These are phyloP conservation scores for Straminergon stramineum DNA, from an alignment of 225 moss, liverwort and hornwort genomes.

Conservation along the genomic window DNA sequence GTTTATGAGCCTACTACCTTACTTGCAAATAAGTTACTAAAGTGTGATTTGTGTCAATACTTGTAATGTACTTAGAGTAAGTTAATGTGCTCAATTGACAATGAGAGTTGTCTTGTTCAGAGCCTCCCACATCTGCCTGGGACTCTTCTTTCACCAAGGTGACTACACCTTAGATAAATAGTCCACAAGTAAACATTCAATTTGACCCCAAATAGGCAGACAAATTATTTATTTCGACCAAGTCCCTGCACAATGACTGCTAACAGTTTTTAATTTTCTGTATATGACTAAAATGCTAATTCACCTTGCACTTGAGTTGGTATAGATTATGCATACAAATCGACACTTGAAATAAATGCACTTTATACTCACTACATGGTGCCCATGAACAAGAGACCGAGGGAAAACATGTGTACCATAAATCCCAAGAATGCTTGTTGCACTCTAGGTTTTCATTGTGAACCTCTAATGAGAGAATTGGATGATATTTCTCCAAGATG, in stretches of 20 bases:
- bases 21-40: neutral
- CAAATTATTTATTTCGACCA: neutral
- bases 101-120: neutral
- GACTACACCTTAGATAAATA: neutral
- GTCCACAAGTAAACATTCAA: neutral
- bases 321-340: neutral
- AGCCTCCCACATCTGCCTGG: neutral
- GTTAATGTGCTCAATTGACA: neutral
- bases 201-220: neutral
- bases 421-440: neutral
- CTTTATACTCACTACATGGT: neutral
- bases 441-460: neutral
- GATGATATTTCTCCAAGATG: neutral
- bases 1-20: too few relatives aligned
- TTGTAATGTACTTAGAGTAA: neutral
- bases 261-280: neutral
- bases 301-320: neutral
- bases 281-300: neutral
- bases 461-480: fast-evolving
- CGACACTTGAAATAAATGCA: neutral
- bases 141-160: neutral
- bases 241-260: neutral
- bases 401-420: fast-evolving
- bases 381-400: fast-evolving
- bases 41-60: too few relatives aligned